Evolutionary conservation across 495 filamentous ascomycete genomes (phyloP), one percentile per base, ranked within the genome.

Genomic region (Penicillium atrosanguineum): DNA sequence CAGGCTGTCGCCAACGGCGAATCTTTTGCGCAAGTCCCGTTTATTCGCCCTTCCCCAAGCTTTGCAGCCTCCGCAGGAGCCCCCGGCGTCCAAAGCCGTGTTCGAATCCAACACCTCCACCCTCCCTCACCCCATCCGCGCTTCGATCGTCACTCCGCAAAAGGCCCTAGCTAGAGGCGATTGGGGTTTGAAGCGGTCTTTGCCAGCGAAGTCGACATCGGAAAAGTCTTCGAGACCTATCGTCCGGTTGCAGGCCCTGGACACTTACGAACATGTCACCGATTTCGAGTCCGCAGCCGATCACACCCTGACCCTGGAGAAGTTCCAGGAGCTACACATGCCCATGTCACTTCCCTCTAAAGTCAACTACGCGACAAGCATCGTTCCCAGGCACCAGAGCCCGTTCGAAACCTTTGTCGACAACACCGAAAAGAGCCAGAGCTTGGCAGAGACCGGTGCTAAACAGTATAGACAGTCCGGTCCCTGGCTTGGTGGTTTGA

Each of bases 111-210:
- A 84, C 41, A 87, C 86, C 21, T 83, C 88, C 26, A 95, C 93
- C 25, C 72, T 82, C 18, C 81, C 82, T 52, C 85, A 87, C 72
- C 94, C 94, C n/a, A 90, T 83, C 52, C 82, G 88, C 64, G 89
- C 91, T 56, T 80, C 89, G 56, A 89, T 99, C 64, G 86, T 89
- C 16, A 95, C 92, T 1, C 86, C 91, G 3, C 62, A 70, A 6
- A 79, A 87, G 20, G 91, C 93, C n/a, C 80, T 90, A 31, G 64
- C 71, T 19, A 79, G 80, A 57, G 94, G 94, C 19, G 94, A 97
- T 63, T 99, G 94, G 95, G 94, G 94, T 21, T 74, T 97, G 57
- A 99, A 99, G 71, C 78, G 95, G 36, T 78, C 89, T 8, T 72
- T 97, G 1, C 94, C 94, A 3, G 68, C 84, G 8, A 83, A 83